Conservation (phyloP, 768 basidiomycete species). For the Boletus reticuloceps region DNA sequence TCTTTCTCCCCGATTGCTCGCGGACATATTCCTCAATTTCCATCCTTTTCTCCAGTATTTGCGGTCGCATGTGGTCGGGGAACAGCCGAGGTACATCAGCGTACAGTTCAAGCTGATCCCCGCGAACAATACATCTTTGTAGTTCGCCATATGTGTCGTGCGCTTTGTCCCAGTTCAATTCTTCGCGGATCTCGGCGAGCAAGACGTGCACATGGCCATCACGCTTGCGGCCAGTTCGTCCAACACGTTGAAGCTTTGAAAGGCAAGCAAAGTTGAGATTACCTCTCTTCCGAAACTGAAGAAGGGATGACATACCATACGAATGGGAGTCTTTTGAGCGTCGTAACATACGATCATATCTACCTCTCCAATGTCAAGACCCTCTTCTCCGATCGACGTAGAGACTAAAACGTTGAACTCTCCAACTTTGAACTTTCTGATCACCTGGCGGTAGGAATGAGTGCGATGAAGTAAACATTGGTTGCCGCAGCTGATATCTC, state of each 20-base stretch:
- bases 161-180: conserved; percentile 85
- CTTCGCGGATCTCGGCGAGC: conserved; percentile 88
- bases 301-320: conserved; percentile 64
- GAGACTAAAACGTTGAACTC: conserved; percentile 91
- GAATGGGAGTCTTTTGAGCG: conserved; percentile 92
- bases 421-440: conserved; percentile 82
- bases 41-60: conserved; percentile 78
- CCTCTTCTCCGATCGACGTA: conserved; percentile 97
- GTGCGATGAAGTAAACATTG: conserved; percentile 5
- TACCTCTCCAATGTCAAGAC: conserved; percentile 96
- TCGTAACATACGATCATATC: conserved; percentile 97
- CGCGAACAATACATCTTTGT: conserved; percentile 82
- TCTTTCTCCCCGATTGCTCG: conserved; percentile 40
- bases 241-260: conserved; percentile 86
- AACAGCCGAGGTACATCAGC: conserved; percentile 87
- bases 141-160: conserved; percentile 84
- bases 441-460: conserved; percentile 50
- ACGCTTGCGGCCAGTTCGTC: conserved; percentile 91
- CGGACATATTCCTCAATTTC: conserved; percentile 74
- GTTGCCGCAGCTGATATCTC: conserved; percentile 15
- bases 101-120: conserved; percentile 87
- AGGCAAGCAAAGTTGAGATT: conserved; percentile 2
- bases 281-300: not conserved
- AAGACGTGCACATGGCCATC: conserved; percentile 88
- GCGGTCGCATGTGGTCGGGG: conserved; percentile 73